Conservation (phyloP, 2,329 filamentous ascomycete genomes). For the Beauveria scarabaeidicola region DNA sequence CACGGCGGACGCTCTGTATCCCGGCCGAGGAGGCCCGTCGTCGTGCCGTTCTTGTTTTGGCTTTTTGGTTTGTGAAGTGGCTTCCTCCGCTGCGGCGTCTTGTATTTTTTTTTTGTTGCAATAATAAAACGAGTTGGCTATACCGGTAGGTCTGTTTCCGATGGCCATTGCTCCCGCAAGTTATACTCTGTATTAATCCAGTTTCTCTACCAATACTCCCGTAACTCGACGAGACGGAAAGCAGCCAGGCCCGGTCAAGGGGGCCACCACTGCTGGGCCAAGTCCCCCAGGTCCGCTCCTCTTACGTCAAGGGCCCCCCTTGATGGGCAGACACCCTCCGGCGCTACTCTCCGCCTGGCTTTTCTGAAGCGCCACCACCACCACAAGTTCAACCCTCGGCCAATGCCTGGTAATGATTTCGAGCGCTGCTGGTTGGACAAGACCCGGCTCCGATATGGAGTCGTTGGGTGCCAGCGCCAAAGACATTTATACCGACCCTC, state of each 20-base stretch:
- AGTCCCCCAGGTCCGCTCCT: neutral
- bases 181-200: no score
- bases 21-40: neutral
- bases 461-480: neutral
- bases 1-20: neutral
- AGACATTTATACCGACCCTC: neutral
- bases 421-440: neutral
- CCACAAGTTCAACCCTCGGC: neutral
- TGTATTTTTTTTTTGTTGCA: no score
- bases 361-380: neutral
- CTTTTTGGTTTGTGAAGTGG: constrained; percentile 1
- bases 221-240: neutral
- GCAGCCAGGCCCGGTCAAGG: neutral
- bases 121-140: neutral
- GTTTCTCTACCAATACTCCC: neutral
- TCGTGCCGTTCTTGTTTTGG: neutral
- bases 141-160: neutral
- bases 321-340: constrained; percentile 1
- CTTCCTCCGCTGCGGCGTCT: neutral
- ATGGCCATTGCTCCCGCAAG: neutral
- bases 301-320: neutral
- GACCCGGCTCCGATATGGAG: neutral
- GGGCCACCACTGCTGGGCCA: neutral
- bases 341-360: constrained; percentile 5
- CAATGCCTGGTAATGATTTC: neutral